Evolutionary conservation across 192 early-diverging fungal species (phyloP), one percentile per base, ranked within the genome.

Genomic region (Geranomyces variabilis): DNA sequence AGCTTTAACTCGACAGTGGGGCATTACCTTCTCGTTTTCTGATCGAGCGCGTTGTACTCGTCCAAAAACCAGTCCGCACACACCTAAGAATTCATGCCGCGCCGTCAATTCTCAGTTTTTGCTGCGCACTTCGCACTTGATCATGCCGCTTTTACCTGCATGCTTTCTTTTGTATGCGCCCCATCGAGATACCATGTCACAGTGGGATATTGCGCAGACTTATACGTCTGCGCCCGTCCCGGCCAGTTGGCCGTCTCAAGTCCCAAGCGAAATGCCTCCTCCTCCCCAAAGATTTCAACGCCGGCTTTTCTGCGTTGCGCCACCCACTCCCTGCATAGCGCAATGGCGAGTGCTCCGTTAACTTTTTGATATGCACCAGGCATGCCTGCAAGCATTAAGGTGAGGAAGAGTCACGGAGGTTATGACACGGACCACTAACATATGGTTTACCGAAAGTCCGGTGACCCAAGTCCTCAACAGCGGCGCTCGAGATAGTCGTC

Each of bases 131-230:
- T 55, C 15, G 62, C 63, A 31, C 30, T 17, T 29, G 19, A 26
- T 49, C 51, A 45, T 26, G 61, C 31, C 36, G 36, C 10, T 41
- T 10, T 41, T 10, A 88, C 86, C 36, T 83, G 78, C 46, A 95
- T 84, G 73, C 92, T 94, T 76, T 99, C 97, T 8, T 80, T 73
- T 0, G 97, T 99, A 73, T 99, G 97, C 0, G 97, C 97, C 34
- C 97, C 97, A 77, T 99, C 97, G 57, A 96, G 79, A 77, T 87
- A 90, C 91, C 92, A 97, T 0, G 61, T 84, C 1, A 91, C 73
- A 34, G 67, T 49, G 3, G 82, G 79, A 59, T 75, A 76, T 44
- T 87, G 69, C 0, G 78, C 46, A 15, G 83, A 73, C 4, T 79
- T 70, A 44, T 92, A 77, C n/a, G 79, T 81, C 72, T 99, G 94